A percentile compares a stretch with the other conserved stretches of the same genome.
These are phyloP conservation scores for Exophiala sideris DNA, from an alignment of 2,329 filamentous ascomycete genomes.

Conservation along the genomic window DNA sequence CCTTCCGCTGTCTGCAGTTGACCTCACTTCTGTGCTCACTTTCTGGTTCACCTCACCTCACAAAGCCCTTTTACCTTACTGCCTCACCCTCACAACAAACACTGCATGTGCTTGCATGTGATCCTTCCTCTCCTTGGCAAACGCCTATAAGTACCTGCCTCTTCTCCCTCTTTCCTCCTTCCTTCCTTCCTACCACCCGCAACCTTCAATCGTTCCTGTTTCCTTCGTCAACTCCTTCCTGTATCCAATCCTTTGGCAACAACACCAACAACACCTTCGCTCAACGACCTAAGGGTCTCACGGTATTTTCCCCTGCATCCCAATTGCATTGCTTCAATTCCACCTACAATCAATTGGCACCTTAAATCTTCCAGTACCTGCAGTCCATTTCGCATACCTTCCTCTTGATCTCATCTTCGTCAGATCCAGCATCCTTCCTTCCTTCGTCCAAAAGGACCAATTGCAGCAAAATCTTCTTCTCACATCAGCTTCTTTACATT, in stretches of 20 bases:
- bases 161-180: neutral
- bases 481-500: neutral
- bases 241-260: neutral
- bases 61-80: neutral
- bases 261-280: neutral
- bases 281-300: too few species aligned
- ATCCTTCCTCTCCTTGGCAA: neutral
- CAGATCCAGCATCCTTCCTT: too few species aligned
- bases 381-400: too few species aligned
- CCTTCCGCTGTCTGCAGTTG: too few species aligned
- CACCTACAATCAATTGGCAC: too few species aligned
- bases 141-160: too few species aligned
- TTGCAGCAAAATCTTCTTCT: neutral
- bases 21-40: neutral
- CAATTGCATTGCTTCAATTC: too few species aligned
- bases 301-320: too few species aligned
- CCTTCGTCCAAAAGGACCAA: too few species aligned
- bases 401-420: too few species aligned
- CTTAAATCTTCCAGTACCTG: too few species aligned
- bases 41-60: neutral
- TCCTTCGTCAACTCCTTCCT: neutral
- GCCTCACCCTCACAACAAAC: neutral
- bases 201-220: neutral
- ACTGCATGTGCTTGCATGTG: neutral
- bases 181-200: neutral